Evolutionary conservation across 768 basidiomycete genomes (phyloP).

Genomic region (Amanita rubescens): DNA sequence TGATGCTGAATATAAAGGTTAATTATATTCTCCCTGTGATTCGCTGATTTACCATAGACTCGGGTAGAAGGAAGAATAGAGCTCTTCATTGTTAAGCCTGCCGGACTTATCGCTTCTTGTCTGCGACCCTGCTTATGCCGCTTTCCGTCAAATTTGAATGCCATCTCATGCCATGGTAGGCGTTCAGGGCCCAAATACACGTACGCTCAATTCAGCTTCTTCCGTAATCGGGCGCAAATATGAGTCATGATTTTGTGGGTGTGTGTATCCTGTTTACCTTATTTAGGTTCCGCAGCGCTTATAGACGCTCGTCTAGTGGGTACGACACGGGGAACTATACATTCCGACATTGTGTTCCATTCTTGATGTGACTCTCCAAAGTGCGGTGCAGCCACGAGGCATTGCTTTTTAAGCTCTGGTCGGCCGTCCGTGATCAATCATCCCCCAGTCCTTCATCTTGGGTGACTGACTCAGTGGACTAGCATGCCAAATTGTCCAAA

Average conservation of each 20-base stretch:
- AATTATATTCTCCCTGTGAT: not conserved
- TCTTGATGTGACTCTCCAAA: not conserved
- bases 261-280: not conserved
- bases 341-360: not conserved
- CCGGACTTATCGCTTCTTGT: too few species aligned
- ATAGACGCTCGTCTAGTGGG: not conserved
- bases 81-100: too few species aligned
- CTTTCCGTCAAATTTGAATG: too few species aligned
- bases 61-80: not conserved
- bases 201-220: too few species aligned
- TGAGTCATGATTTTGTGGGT: too few species aligned
- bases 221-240: too few species aligned
- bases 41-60: not conserved
- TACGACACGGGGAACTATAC: not conserved
- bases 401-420: not conserved
- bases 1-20: not conserved
- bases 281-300: not conserved
- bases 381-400: not conserved
- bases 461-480: too few species aligned
- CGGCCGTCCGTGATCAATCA: not conserved
- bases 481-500: constrained; percentile 25
- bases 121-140: too few species aligned
- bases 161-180: too few species aligned
- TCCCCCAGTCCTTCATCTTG: too few species aligned
- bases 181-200: too few species aligned